A percentile compares a stretch with the other conserved stretches of the same genome.
Conservation (phyloP, 129 eudicot genomes). For the Logfia minima region DNA sequence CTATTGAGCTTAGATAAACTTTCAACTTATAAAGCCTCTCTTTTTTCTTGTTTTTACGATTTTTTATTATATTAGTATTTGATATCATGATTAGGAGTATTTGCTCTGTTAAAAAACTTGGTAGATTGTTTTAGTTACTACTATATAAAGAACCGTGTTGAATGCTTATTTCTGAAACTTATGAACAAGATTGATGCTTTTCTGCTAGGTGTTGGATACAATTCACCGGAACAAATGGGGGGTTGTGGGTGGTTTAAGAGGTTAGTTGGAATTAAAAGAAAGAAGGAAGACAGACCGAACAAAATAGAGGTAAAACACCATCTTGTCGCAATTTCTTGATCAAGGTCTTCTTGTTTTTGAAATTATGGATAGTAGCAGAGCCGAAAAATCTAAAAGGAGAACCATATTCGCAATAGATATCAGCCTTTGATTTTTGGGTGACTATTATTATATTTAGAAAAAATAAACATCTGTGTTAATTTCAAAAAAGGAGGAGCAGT, state of each 20-base stretch:
- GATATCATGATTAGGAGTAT: too few species aligned
- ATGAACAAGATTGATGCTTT: background rate
- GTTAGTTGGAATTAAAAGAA: constrained; percentile 32
- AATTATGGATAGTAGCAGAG: background rate
- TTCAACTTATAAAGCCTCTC: background rate
- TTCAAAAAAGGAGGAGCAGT: background rate
- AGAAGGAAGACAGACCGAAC: constrained; percentile 32
- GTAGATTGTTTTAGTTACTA: background rate
- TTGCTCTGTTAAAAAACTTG: background rate
- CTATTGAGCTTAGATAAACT: background rate
- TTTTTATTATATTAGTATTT: background rate
- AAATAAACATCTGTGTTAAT: background rate
- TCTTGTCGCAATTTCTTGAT: background rate
- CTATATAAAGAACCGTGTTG: background rate
- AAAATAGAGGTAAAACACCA: constrained; percentile 35
- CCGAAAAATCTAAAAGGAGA: background rate
- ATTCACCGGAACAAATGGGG: constrained; percentile 32
- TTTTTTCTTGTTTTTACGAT: background rate
- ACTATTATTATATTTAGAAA: background rate
- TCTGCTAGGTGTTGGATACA: constrained; percentile 30
- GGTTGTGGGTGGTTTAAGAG: constrained; percentile 49
- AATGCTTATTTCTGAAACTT: background rate
- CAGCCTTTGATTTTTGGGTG: background rate
- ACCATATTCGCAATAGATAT: background rate
- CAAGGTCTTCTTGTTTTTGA: background rate